A percentile compares a stretch with the other conserved stretches of the same genome.
These are phyloP conservation scores for Mrakia gelida DNA, from an alignment of 768 basidiomycete genomes.

Conservation along the genomic window DNA sequence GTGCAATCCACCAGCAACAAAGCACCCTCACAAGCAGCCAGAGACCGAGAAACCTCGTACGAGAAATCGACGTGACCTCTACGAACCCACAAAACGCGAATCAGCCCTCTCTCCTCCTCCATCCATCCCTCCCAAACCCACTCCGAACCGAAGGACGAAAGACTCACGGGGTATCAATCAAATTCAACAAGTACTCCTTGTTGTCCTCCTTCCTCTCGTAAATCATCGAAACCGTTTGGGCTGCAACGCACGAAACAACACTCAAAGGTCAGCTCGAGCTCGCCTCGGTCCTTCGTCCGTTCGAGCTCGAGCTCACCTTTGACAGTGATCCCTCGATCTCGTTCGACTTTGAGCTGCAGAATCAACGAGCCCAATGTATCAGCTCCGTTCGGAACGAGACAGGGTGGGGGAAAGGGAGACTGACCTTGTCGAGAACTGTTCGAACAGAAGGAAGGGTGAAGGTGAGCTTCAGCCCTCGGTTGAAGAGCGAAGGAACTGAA, in stretches of 20 bases:
- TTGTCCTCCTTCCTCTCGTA: conserved; percentile 52
- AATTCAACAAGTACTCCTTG: conserved; percentile 69
- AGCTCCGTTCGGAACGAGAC: too few relatives aligned
- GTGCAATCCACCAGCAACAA: conserved; percentile 83
- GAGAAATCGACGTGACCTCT: conserved; percentile 94
- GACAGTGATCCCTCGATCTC: conserved; percentile 95
- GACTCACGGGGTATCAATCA: conserved; percentile 84
- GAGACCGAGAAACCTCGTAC: conserved; percentile 89
- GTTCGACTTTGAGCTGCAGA: conserved; percentile 85
- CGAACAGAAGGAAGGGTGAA: not conserved
- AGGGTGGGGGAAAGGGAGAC: not conserved
- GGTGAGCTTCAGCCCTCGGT: conserved; percentile 63
- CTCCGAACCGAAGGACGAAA: too few relatives aligned
- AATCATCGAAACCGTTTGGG: conserved; percentile 85
- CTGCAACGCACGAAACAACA: conserved; percentile 44
- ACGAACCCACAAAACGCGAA: not conserved
- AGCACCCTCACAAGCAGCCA: conserved; percentile 92
- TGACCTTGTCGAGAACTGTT: conserved; percentile 42
- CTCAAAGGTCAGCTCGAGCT: not conserved
- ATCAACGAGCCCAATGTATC: too few relatives aligned
- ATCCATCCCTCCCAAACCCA: not conserved
- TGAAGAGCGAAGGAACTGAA: too few relatives aligned
- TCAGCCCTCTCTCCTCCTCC: not conserved
- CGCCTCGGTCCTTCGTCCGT: not conserved
- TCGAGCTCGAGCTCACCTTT: conserved; percentile 34